A percentile compares a stretch with the other conserved stretches of the same genome.
phyloP scores from a whole-genome alignment of 345 rosid genomes.

The Dipteronia dyeriana region DNA sequence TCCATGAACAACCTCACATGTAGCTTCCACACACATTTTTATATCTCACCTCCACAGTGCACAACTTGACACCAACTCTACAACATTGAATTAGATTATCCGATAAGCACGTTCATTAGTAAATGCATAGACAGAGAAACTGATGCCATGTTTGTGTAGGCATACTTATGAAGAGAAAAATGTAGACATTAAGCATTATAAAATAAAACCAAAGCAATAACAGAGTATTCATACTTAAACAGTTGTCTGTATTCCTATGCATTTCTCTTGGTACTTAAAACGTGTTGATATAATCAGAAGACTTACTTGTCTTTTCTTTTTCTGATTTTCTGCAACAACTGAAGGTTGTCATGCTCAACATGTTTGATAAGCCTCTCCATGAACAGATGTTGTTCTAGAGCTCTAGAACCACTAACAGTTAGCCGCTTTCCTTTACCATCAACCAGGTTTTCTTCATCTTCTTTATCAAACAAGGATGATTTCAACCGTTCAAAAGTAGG shows the following conservation, averaged over 20 bases:
- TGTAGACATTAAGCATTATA: too few species aligned
- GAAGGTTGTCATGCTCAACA: constrained; percentile 66
- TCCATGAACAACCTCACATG: constrained; percentile 66
- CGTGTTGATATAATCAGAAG: background rate
- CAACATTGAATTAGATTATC: constrained; percentile 4
- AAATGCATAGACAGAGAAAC: background rate
- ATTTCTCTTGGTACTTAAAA: too few species aligned
- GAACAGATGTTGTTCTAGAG: constrained; percentile 51
- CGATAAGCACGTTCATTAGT: background rate
- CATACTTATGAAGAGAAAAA: background rate
- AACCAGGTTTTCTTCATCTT: constrained; percentile 14
- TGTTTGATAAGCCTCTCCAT: constrained; percentile 66
- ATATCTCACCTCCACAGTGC: constrained; percentile 67
- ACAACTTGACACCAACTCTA: constrained; percentile 67
- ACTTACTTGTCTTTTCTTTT: constrained; percentile 57
- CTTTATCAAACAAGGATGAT: constrained; percentile 45
- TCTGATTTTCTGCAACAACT: constrained; percentile 48
- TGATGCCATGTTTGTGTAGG: background rate
- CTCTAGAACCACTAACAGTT: constrained; percentile 60
- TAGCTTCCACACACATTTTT: constrained; percentile 57
- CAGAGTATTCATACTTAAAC: too few species aligned
- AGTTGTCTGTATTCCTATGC: too few species aligned
- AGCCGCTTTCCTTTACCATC: constrained; percentile 30
- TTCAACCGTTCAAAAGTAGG: constrained; percentile 65
- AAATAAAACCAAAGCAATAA: background rate